phyloP scores from a whole-genome alignment of 2,329 filamentous ascomycete genomes.

The Chrysoporthe austroafricana region DNA sequence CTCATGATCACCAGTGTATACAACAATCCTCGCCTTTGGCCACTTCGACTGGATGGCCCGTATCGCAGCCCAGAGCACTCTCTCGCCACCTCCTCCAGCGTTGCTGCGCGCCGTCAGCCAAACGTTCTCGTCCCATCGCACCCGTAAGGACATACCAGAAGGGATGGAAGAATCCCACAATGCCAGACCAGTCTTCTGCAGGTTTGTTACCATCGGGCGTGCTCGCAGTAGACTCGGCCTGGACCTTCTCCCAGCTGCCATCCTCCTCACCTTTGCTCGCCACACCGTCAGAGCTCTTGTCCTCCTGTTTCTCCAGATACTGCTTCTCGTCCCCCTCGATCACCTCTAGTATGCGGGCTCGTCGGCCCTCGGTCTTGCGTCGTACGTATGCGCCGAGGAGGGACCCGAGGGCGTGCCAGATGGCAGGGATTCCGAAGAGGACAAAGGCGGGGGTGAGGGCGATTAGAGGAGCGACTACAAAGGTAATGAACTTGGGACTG shows the following conservation, averaged over 20 bases:
- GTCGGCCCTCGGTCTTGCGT: constrained; percentile 66
- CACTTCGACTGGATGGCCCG: constrained; percentile 86
- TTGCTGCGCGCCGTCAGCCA: constrained; percentile 61
- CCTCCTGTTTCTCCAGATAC: constrained; percentile 36
- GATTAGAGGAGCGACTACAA: constrained; percentile 36
- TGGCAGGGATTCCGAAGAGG: constrained; percentile 40
- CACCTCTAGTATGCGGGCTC: constrained; percentile 58
- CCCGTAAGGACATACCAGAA: constrained; percentile 70
- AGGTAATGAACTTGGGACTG: constrained; percentile 34
- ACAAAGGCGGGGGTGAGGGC: constrained; percentile 39
- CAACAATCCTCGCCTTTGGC: constrained; percentile 85
- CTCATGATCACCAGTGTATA: constrained; percentile 96
- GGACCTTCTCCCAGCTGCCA: constrained; percentile 73
- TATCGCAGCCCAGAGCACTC: constrained; percentile 95
- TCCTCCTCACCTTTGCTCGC: constrained; percentile 47
- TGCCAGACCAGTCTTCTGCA: constrained; percentile 73
- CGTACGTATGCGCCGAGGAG: constrained; percentile 63
- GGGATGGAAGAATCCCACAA: constrained; percentile 96
- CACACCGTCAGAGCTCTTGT: constrained; percentile 34
- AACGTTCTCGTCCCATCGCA: not conserved
- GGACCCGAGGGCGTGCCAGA: constrained; percentile 46
- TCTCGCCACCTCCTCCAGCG: constrained; percentile 91
- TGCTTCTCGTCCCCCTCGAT: constrained; percentile 50
- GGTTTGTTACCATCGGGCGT: constrained; percentile 45
- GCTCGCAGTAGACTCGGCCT: constrained; percentile 46